These are phyloP conservation scores for Xylariaceae sp. DNA, from an alignment of 2,329 filamentous ascomycete species.

Conservation along the genomic window DNA sequence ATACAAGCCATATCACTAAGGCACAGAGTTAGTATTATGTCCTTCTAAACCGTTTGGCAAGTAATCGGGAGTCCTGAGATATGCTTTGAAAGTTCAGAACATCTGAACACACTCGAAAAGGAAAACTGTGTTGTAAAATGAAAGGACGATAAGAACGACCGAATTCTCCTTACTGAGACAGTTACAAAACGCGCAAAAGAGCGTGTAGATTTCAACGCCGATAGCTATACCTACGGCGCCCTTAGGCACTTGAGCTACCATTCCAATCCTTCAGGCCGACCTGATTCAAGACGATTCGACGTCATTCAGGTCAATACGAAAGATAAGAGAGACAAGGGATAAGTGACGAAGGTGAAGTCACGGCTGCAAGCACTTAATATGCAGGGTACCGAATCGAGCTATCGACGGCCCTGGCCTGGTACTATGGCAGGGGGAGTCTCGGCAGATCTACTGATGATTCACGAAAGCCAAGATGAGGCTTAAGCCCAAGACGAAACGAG, in stretches of 20 bases:
- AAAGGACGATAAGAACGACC: no score
- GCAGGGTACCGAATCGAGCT: not conserved
- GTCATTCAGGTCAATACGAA: not conserved
- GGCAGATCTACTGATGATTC: not conserved
- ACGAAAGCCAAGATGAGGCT: not conserved
- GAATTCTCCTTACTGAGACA: constrained; percentile 9
- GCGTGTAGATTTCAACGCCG: constrained; percentile 36
- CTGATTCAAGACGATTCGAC: not conserved
- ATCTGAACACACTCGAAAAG: no score
- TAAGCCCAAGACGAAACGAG: not conserved
- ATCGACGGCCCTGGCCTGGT: not conserved
- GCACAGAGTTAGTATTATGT: not conserved
- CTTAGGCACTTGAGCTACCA: constrained; percentile 34
- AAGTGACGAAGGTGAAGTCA: not conserved
- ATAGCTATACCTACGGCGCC: constrained; percentile 31
- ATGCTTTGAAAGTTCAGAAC: no score
- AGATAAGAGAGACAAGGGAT: not conserved
- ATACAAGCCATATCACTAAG: constrained; percentile 36
- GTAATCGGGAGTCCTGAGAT: not conserved
- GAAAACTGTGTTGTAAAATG: no score
- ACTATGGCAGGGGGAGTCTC: not conserved
- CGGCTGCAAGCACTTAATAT: not conserved
- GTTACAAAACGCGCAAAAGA: constrained; percentile 33
- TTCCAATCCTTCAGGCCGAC: constrained; percentile 5
- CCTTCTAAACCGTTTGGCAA: not conserved